Evolutionary conservation across 2,329 filamentous ascomycete species (phyloP), one percentile per base, ranked within the genome.

Genomic region (Trichoderma semiorbis): DNA sequence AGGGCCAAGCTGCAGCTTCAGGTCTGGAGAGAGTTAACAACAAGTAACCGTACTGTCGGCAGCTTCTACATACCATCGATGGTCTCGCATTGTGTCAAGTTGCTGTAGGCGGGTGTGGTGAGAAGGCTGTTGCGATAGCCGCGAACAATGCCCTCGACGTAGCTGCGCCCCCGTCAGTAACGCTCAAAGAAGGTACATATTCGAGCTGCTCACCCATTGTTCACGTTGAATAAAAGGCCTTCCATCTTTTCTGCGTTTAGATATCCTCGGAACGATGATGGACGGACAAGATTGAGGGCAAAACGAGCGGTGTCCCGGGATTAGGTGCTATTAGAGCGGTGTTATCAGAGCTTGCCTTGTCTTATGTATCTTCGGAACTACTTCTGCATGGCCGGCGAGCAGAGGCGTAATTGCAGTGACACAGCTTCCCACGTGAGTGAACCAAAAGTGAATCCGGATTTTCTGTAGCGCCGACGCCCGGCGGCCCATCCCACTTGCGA

Each of bases 1-100:
- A 74, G 96, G 96, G 70, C 93, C 94, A 55, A 99, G 94, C 84
- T 99, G 96, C 72, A 98, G 91, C 86, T 98, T 99, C 76, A 99
- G 91, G 86, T 99, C 96, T 98, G 77, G 67, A 39, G n/a, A 21
- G 21, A 10, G 21, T 69, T 36, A 57, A 16, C 12, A 39, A 26
- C 16, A n/a, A 30, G 69, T 28, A 11, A 5, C 11, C 14, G n/a
- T 57, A 7, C 28, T 69, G 21, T 12, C 24, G 32, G 34, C 47
- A 14, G 47, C 6, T 2, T 36, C 60, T 72, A 77, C 87, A 77
- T 84, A 96, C 95, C 95, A 84, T 98, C 95, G 78, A 98, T 95
- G 64, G 91, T 97, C 85, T 98, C 95, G 89, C 95, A 98, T 88
- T 98, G 95, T 74, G 93, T 97, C 84, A 98, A 84, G 86, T 98